Percentiles rank a stretch among this genome's conserved stretches.
Evolutionary conservation across 176 grass and related monocot species (phyloP).

Genomic region (Aegilops sharonensis): DNA sequence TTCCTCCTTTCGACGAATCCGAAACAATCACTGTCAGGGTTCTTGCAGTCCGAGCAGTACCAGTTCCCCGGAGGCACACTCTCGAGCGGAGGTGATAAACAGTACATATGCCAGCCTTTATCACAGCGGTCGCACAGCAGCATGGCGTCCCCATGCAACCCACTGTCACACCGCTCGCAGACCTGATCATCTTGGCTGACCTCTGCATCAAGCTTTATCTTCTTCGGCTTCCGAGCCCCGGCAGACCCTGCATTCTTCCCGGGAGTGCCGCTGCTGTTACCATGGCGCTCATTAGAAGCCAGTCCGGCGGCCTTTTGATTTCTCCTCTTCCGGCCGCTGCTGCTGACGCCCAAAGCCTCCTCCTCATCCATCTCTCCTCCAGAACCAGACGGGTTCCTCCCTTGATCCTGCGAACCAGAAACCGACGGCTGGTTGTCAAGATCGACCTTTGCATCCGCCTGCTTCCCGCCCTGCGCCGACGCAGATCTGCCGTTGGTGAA

Average conservation of each 20-base stretch:
- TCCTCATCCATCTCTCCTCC: background rate
- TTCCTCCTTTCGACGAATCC: constrained; percentile 75
- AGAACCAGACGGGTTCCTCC: too few relatives aligned
- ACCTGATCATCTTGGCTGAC: constrained; percentile 68
- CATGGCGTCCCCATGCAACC: constrained; percentile 85
- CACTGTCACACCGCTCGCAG: constrained; percentile 88
- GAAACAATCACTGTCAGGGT: constrained; percentile 74
- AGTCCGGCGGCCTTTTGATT: background rate
- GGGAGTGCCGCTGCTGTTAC: background rate
- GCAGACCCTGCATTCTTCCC: background rate
- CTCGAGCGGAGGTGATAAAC: constrained; percentile 70
- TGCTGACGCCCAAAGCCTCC: background rate
- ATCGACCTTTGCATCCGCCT: background rate
- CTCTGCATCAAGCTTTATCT: constrained; percentile 6
- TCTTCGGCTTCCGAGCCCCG: constrained; percentile 33
- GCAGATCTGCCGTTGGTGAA: constrained; percentile 26
- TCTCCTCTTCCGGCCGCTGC: constrained; percentile 15
- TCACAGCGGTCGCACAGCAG: constrained; percentile 87
- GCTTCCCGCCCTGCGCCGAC: background rate
- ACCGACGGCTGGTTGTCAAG: constrained; percentile 7
- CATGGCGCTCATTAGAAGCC: background rate
- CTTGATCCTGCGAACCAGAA: constrained; percentile 4
- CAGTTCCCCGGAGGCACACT: constrained; percentile 72
- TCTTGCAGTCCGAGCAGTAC: constrained; percentile 88
- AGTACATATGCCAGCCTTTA: constrained; percentile 88